These are phyloP conservation scores for Colletotrichum liaoningense DNA, from an alignment of 2,329 filamentous ascomycete species.

Conservation along the genomic window DNA sequence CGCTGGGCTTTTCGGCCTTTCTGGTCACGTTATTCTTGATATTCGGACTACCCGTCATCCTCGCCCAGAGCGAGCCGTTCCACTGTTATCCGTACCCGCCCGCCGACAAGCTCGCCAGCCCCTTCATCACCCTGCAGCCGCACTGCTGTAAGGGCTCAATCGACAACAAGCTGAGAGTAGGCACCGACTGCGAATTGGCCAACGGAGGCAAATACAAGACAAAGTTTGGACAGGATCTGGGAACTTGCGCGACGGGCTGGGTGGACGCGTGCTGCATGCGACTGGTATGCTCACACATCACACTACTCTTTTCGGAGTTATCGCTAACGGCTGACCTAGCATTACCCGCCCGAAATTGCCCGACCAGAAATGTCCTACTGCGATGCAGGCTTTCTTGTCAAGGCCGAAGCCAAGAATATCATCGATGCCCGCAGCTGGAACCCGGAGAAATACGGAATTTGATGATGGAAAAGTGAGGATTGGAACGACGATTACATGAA, in stretches of 20 bases:
- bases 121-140: constrained; percentile 28
- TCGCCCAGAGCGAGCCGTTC: constrained; percentile 32
- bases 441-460: constrained; percentile 13
- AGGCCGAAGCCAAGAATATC: constrained; percentile 24
- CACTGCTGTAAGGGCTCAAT: constrained; percentile 31
- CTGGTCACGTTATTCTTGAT: constrained; percentile 16
- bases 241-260: constrained; percentile 31
- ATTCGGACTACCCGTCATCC: constrained; percentile 26
- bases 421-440: constrained; percentile 17
- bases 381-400: constrained; percentile 31
- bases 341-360: constrained; percentile 33
- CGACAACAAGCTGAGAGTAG: constrained; percentile 27
- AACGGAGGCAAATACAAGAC: constrained; percentile 30
- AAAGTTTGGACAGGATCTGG: constrained; percentile 34
- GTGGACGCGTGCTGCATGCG: constrained; percentile 35
- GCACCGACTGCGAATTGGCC: constrained; percentile 22
- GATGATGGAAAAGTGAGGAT: not conserved
- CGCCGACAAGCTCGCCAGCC: constrained; percentile 17
- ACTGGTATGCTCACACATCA: constrained; percentile 15
- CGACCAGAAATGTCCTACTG: constrained; percentile 29
- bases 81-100: constrained; percentile 34
- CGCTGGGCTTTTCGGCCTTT: constrained; percentile 23
- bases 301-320: not conserved
- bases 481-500: not conserved
- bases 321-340: constrained; percentile 13